Conservation (phyloP, 1,284 basidiomycete species). For the Neonothopanus nambi region DNA sequence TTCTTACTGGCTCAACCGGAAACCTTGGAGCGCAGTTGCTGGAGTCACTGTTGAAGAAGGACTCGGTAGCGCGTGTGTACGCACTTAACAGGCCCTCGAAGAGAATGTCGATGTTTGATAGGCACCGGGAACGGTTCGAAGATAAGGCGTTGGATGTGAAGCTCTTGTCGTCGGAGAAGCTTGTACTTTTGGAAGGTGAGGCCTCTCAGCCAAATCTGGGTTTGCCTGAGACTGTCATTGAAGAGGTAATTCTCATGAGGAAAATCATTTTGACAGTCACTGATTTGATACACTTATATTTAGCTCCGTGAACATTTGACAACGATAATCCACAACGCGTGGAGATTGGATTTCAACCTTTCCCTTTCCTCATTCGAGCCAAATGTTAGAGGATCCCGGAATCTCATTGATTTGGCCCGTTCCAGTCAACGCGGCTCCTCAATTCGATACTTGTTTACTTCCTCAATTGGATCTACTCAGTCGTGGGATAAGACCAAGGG, state of each 20-base stretch:
- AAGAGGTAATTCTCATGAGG: constrained; percentile 2
- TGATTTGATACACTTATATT: not conserved
- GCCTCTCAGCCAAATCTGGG: constrained; percentile 24
- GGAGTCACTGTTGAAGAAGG: constrained; percentile 26
- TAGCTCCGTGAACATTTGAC: constrained; percentile 8
- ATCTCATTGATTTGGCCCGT: constrained; percentile 25
- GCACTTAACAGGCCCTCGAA: constrained; percentile 29
- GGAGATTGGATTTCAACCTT: constrained; percentile 31
- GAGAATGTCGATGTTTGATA: constrained; percentile 13
- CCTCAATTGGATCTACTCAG: constrained; percentile 18
- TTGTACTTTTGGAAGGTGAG: constrained; percentile 31
- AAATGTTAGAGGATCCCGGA: constrained; percentile 22
- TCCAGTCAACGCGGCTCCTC: constrained; percentile 1
- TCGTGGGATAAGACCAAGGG: constrained; percentile 10
- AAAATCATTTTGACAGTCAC: not conserved
- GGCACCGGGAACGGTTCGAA: constrained; percentile 30
- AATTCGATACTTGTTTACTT: constrained; percentile 4
- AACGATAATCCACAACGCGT: constrained; percentile 29
- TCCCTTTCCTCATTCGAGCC: constrained; percentile 27
- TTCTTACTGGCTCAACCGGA: constrained; percentile 37
- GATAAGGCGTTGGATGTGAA: constrained; percentile 30
- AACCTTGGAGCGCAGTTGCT: constrained; percentile 35
- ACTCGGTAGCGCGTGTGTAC: constrained; percentile 29
- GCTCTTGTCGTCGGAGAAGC: constrained; percentile 29
- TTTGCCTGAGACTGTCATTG: constrained; percentile 19